These are phyloP conservation scores for Ophiostoma angusticollis DNA, from an alignment of 2,329 filamentous ascomycete genomes.

Conservation along the genomic window DNA sequence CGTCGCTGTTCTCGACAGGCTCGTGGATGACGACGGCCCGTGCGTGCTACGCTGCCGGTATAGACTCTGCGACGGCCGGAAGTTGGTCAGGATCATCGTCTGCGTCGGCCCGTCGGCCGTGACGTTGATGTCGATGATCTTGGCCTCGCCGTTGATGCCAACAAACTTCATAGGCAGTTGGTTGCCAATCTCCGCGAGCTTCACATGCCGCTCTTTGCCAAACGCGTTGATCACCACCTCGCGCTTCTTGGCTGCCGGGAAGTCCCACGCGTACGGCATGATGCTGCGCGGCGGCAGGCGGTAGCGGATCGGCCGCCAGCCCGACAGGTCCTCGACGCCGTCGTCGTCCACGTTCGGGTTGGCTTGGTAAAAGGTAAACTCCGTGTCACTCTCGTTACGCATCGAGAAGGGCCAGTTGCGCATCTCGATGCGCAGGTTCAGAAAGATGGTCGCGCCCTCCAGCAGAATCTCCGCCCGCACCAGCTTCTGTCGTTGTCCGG, in stretches of 20 bases:
- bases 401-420: conserved; percentile 98
- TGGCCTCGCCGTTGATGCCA: conserved; percentile 53
- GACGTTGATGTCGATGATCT: conserved; percentile 94
- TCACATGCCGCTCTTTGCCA: conserved; percentile 78
- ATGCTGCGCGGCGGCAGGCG: conserved; percentile 86
- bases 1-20: conserved; percentile 29
- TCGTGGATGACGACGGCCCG: conserved; percentile 34
- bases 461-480: conserved; percentile 81
- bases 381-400: conserved; percentile 93
- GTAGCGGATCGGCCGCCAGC: conserved; percentile 88
- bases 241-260: conserved; percentile 91
- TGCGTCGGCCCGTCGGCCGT: conserved; percentile 92
- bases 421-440: conserved; percentile 78
- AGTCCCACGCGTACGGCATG: conserved; percentile 99
- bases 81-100: conserved; percentile 87
- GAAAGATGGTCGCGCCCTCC: conserved; percentile 86
- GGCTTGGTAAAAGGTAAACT: conserved; percentile 93
- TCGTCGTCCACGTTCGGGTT: conserved; percentile 90
- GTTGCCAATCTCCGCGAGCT: conserved; percentile 91
- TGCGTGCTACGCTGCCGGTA: conserved; percentile 50
- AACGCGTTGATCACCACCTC: conserved; percentile 74
- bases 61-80: conserved; percentile 81
- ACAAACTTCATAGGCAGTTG: conserved; percentile 86
- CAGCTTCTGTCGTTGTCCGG: conserved; percentile 76
- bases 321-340: conserved; percentile 67